Conservation (phyloP, 2,329 filamentous ascomycete species). For the Apiospora hydei region DNA sequence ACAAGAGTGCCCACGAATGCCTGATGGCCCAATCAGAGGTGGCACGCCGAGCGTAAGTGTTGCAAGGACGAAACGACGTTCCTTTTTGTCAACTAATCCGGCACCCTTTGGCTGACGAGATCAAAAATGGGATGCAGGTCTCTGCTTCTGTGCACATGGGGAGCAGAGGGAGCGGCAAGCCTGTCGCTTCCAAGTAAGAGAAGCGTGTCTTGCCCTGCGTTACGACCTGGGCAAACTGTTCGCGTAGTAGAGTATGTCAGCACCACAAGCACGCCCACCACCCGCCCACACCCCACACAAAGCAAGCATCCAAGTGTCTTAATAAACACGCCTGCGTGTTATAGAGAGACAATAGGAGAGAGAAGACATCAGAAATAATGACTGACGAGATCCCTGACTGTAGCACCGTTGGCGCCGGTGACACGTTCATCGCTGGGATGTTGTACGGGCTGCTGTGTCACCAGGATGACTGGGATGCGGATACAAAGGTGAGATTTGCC, state of each 20-base stretch:
- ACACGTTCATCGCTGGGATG: constrained; percentile 78
- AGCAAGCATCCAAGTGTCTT: constrained; percentile 15
- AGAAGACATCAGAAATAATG: constrained; percentile 28
- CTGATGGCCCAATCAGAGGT: constrained; percentile 41
- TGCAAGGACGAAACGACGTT: constrained; percentile 27
- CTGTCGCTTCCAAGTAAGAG: constrained; percentile 47
- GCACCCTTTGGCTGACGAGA: constrained; percentile 33
- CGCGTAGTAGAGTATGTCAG: constrained; percentile 66
- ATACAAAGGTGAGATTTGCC: constrained; percentile 63
- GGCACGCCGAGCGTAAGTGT: constrained; percentile 43
- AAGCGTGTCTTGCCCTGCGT: constrained; percentile 53
- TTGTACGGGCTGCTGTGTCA: constrained; percentile 66
- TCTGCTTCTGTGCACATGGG: constrained; percentile 54
- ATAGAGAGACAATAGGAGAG: background rate
- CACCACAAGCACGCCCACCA: background rate
- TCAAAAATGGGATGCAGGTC: constrained; percentile 40
- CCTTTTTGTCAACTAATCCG: background rate
- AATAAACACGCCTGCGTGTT: background rate
- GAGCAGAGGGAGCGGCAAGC: constrained; percentile 53
- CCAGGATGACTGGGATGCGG: constrained; percentile 54
- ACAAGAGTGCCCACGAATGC: constrained; percentile 40
- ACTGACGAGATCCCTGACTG: constrained; percentile 36
- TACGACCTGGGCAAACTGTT: constrained; percentile 46
- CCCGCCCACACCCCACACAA: background rate
- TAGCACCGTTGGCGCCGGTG: constrained; percentile 76